Base-by-base conservation (phyloP, 1,139 yeast genomes). In the Magnusiomyces suaveolens region DNA sequence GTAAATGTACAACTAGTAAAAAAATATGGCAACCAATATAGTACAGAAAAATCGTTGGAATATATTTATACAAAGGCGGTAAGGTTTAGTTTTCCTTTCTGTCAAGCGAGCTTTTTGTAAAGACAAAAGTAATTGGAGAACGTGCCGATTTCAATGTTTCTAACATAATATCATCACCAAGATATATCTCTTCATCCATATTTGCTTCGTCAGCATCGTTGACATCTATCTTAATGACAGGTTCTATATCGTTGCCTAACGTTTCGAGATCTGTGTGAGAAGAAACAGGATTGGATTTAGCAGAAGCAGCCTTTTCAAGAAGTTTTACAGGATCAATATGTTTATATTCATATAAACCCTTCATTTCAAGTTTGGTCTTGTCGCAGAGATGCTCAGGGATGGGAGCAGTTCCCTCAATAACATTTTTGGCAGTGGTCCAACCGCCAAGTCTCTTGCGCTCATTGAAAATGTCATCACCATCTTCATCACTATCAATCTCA, bases 321-420 rank as follows among this genome's bases (percentile, higher is more conserved):
- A 41, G 16, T 4, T 18, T 4, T 16, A 32, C 18, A 3, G 59
- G 57, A 60, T 81, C 77, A 43, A 79, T 72, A 65, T 87, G 95
- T 55, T 73, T 75, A 64, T 81, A 87, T 43, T 80, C 84, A 46
- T 72, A 69, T 39, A 87, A 69, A 50, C 76, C 76, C 60, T 77
- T 76, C 53, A 86, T 80, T 2, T 75, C 66, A 23, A 69, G 70
- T 29, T 64, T 58, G 23, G 46, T 24, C 46, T 39, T 39, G 50
- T 63, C 46, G 48, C 60, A 51, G 44, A 61, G 25, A 38, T 61
- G 59, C 50, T 63, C 56, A 21, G 63, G 64, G 3, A 58, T 50
- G 49, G 60, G 62, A 8, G 63, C 62, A 6, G 65, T 67, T 2
- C 59, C 63, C 12, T 63, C 62, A 18, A 60, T 62, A n/a, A 65